Conservation (phyloP, 805 yeast species). For the Danielozyma ontarioensis region DNA sequence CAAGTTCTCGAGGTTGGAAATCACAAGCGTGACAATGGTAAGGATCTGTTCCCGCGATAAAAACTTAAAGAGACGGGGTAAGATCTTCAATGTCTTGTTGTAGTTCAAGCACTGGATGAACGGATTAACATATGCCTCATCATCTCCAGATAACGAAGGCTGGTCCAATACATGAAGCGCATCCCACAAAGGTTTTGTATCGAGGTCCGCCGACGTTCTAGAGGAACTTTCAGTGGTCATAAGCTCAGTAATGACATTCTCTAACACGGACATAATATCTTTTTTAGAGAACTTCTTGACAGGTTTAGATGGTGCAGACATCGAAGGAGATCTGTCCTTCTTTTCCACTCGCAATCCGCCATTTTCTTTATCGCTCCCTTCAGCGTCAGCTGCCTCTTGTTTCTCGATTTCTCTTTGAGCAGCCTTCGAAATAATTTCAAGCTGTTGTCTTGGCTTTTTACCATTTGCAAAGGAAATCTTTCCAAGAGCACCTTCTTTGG, state of each 20-base stretch:
- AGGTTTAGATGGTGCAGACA: slow-evolving; percentile 28
- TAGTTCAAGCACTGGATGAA: slow-evolving; percentile 78
- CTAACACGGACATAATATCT: slow-evolving; percentile 61
- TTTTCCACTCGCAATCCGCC: slow-evolving; percentile 13
- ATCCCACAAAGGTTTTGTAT: slow-evolving; percentile 59
- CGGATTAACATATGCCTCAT: slow-evolving; percentile 55
- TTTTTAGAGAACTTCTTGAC: slow-evolving; percentile 32
- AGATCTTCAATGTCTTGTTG: slow-evolving; percentile 82
- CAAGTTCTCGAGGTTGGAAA: slow-evolving; percentile 74
- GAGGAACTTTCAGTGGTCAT: slow-evolving; percentile 70
- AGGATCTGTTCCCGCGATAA: slow-evolving; percentile 70
- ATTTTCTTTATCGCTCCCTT: slow-evolving; percentile 16
- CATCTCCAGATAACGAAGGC: slow-evolving; percentile 46
- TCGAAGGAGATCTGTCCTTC: slow-evolving; percentile 25
- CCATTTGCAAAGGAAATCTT: slow-evolving; percentile 74
- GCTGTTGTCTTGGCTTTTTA: slow-evolving; percentile 82
- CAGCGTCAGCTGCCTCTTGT: slow-evolving; percentile 17
- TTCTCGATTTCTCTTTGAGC: slow-evolving; percentile 42
- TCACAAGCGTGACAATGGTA: slow-evolving; percentile 69
- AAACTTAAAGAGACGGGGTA: slow-evolving; percentile 85
- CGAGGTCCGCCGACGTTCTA: slow-evolving; percentile 28
- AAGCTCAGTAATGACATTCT: slow-evolving; percentile 70
- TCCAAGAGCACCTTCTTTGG: slow-evolving; percentile 85
- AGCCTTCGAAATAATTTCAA: slow-evolving; percentile 56
- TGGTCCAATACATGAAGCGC: slow-evolving; percentile 69